Evolutionary conservation across 1,139 yeast species (phyloP), one percentile per base, ranked within the genome.

Genomic region (Sugiyamaella castrensis): DNA sequence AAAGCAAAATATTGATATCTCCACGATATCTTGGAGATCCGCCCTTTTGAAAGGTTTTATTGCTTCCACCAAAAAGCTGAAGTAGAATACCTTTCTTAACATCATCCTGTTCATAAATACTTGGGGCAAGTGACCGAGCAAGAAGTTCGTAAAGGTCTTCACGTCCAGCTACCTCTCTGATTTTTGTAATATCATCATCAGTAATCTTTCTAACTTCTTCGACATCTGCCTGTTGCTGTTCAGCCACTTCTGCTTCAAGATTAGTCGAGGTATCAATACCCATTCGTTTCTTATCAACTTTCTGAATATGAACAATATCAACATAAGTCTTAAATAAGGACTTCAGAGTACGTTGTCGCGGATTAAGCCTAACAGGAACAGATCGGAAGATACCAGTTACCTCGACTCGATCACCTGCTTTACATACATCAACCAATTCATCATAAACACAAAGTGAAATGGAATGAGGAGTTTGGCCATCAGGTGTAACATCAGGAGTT

Each of bases 391-490:
- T 85, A 54, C 98, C 98, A 56, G 97, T 88, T 16, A 91, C 95
- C 67, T 91, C 96, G 43, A 94, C 79, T 55, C 98, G 78, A 67
- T 92, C 99, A 74, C 99, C 99, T 12, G 98, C 98, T 62, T 96
- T 80, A 64, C 95, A 86, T 48, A 87, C 77, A 66, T 92, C 99
- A 1, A 92, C 98, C 55, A 92, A 74, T 65, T 94, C 98, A 67
- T 94, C 99, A 63, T 92, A 92, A 2, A 88, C 95, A 72, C 97
- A 89, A 33, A 92, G 73, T 10, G 96, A 88, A 48, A 92, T 88
- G 10, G 97, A 84, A 66, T 92, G 98, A 2, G 99, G 98, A 2
- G 98, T 92, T 69, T 92, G 98, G 16, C 99, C 99, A 70, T 88
- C 98, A 2, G 98, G 98, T n/a, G 92, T 96, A 56, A 82, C 75